These are phyloP conservation scores for Scolecobasidium constrictum DNA, from an alignment of 2,329 filamentous ascomycete species.

Conservation along the genomic window DNA sequence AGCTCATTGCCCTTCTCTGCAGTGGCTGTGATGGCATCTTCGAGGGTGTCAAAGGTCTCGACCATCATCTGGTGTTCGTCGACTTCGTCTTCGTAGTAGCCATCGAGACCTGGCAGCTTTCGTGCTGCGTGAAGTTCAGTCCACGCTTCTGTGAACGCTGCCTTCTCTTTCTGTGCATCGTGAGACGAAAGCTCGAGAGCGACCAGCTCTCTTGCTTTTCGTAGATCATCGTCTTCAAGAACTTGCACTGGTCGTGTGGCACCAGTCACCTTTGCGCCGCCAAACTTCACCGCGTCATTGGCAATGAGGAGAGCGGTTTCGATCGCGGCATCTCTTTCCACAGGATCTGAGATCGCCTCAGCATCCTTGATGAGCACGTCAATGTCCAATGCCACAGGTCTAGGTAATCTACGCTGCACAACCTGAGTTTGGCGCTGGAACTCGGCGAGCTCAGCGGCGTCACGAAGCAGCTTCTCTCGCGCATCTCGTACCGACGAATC, in stretches of 20 bases:
- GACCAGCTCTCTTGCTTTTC: conserved; percentile 67
- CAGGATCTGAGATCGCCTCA: conserved; percentile 48
- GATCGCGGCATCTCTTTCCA: conserved; percentile 58
- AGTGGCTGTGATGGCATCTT: conserved; percentile 59
- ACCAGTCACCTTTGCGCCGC: conserved; percentile 54
- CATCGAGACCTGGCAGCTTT: conserved; percentile 65
- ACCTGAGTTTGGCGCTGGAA: conserved; percentile 79
- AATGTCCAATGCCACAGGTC: conserved; percentile 64
- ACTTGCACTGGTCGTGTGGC: conserved; percentile 47
- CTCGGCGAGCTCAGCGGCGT: conserved; percentile 58
- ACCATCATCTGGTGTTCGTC: conserved; percentile 56
- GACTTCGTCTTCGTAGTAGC: conserved; percentile 67
- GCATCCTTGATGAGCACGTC: conserved; percentile 55
- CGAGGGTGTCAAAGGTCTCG: conserved; percentile 63
- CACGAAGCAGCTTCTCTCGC: conserved; percentile 48
- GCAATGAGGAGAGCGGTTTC: conserved; percentile 75
- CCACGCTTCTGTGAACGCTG: conserved; percentile 42
- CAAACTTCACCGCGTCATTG: conserved; percentile 70
- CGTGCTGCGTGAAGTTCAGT: conserved; percentile 34
- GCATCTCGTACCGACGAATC: conserved; percentile 66
- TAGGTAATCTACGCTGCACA: conserved; percentile 74
- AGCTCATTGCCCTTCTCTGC: conserved; percentile 77
- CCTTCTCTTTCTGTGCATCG: conserved; percentile 38
- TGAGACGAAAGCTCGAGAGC: conserved; percentile 52
- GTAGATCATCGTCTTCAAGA: conserved; percentile 61